phyloP scores from a whole-genome alignment of 371 early-diverging fungal genomes.

The Mortierella polycephala region DNA sequence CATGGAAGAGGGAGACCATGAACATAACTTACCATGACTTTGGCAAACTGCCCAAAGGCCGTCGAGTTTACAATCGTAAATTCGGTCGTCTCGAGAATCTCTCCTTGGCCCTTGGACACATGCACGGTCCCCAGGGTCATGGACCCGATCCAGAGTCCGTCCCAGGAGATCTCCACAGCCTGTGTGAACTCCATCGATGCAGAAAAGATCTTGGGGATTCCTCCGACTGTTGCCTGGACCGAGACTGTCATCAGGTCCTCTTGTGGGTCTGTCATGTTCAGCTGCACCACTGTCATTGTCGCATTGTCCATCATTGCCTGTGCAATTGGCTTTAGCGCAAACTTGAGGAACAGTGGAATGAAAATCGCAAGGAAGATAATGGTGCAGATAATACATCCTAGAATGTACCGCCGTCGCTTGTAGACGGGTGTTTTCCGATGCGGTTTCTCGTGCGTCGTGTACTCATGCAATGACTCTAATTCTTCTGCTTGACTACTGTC shows the following conservation, averaged over 20 bases:
- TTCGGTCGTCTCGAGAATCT: conserved; percentile 64
- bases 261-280: conserved; percentile 62
- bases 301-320: conserved; percentile 62
- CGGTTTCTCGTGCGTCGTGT: conserved; percentile 15
- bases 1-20: neutral
- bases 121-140: conserved; percentile 33
- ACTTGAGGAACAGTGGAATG: conserved; percentile 60
- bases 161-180: conserved; percentile 21
- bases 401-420: conserved; percentile 63
- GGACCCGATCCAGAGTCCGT: conserved; percentile 27
- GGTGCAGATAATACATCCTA: conserved; percentile 59
- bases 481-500: conserved; percentile 5
- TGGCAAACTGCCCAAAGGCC: conserved; percentile 88
- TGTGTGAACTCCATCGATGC: conserved; percentile 40
- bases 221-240: conserved; percentile 29
- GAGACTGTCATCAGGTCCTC: conserved; percentile 28
- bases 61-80: conserved; percentile 65
- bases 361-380: conserved; percentile 62
- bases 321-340: conserved; percentile 68
- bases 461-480: conserved; percentile 27
- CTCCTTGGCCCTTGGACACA: conserved; percentile 70
- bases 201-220: conserved; percentile 42
- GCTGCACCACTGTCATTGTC: conserved; percentile 54
- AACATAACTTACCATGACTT: conserved; percentile 66
- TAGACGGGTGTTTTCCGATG: conserved; percentile 55